Evolutionary conservation across 2,329 filamentous ascomycete species (phyloP), one percentile per base, ranked within the genome.

Genomic region (Ceratocystis destructans): DNA sequence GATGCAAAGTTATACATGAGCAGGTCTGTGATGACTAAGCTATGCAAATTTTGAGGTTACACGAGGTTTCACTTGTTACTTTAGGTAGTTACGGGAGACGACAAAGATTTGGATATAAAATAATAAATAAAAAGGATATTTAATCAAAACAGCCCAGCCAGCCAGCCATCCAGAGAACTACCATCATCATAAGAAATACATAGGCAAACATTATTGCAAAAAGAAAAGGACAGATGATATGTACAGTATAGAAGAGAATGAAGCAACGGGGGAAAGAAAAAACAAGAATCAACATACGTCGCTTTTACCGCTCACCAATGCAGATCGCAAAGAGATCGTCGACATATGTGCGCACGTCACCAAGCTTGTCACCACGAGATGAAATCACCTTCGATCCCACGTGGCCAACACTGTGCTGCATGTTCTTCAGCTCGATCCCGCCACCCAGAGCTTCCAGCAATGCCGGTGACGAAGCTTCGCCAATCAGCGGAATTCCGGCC

Each of bases 291-390:
- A 48, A 12, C 20, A 50, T 28, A 59, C 48, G 3, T 53, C 17
- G 50, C n/a, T 28, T 15, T 37, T 67, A 67, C 20, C 66, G 66
- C 53, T 67, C 41, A 33, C 62, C 62, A 41, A 67, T 50, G 63
- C 62, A 67, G 46, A 67, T 67, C 5, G 62, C 57, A 28, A 67
- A 78, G 45, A 80, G 70, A 68, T 79, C 77, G 67, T 80, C 78
- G 31, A 80, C 78, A 71, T 78, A 80, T 1, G 77, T 79, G 67
- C 65, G 71, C 68, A 63, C 70, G 44, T 75, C 74, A 5, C 71
- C 74, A 31, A 70, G 70, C 57, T 73, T 74, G 69, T 77, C 75
- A 33, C 73, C 74, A 69, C 48, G 48, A 25, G 64, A 66, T n/a
- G 64, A 61, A 22, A 68, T 61, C 25, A 63, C 50, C 33, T 61